Evolutionary conservation across 164 flowering plant genomes (phyloP), one percentile per base, ranked within the genome.

Genomic region (Annona squamosa): DNA sequence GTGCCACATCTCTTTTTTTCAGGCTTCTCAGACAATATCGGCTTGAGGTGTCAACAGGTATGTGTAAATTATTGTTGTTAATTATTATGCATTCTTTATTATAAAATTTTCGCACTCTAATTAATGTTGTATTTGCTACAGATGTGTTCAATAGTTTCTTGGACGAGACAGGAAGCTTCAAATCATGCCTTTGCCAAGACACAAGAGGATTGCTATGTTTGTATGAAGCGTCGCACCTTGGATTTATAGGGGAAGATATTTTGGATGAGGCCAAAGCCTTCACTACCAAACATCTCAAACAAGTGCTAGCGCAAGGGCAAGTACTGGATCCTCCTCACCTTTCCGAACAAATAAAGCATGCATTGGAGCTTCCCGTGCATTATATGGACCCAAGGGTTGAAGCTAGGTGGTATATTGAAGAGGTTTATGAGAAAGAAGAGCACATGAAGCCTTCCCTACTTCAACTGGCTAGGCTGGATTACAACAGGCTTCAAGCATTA

Each of bases 251-350:
- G 46, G 94, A 90, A 73, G 48, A 77, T 19, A 74, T 79, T 57
- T 82, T 90, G 6, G 86, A 87, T 9, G 81, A 84, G 70, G 89
- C 85, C 6, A 72, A 47, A 48, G 62, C 69, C 0, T 84, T 85
- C 37, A 73, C 84, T 46, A 18, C 69, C 3, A 68, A 70, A n/a
- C 63, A 73, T 48, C 88, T 87, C 2, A 76, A 71, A 26, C 18
- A 48, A 43, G 0, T 72, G 42, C 6, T 73, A 72, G 5, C 18
- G 48, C 7, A 75, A 73, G 5, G 44, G 41, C 43, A 9, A 2
- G 12, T 68, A 6, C 6, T 26, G 37, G 37, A 26, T 26, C 42
- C 65, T 4, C 44, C 46, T 41, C 13, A 56, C 42, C 71, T 73
- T 41, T 81, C 81, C 41, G 63, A 12, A 64, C 52, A 72, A 4